Percentiles rank a stretch among this genome's conserved stretches.
Evolutionary conservation across 257 asterid genomes (phyloP).

Genomic region (Oldenlandia corymbosa): DNA sequence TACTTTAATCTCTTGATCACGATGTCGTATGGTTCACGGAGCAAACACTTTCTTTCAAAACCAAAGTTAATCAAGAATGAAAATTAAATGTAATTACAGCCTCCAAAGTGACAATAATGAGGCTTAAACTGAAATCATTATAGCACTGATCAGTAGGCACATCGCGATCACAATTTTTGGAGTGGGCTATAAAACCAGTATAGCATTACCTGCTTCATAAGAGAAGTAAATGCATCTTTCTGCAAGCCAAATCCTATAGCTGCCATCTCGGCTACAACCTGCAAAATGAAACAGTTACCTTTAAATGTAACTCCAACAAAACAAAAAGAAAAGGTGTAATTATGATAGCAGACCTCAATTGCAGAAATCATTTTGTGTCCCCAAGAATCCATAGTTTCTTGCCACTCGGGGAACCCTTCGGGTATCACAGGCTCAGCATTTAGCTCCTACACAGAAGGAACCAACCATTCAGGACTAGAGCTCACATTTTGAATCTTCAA

Average conservation of each 20-base stretch:
- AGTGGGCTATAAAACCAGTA: not conserved
- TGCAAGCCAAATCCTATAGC: constrained; percentile 93
- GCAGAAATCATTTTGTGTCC: constrained; percentile 93
- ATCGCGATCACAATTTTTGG: not conserved
- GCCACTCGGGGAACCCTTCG: constrained; percentile 88
- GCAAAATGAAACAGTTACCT: constrained; percentile 15
- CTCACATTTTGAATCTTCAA: constrained; percentile 13
- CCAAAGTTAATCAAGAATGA: not conserved
- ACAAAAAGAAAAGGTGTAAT: constrained; percentile 12
- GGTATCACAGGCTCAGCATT: constrained; percentile 97
- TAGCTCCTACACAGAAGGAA: constrained; percentile 52
- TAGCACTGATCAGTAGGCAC: not conserved
- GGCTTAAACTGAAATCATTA: not conserved
- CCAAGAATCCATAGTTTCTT: constrained; percentile 91
- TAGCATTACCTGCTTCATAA: constrained; percentile 79
- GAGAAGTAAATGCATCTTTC: constrained; percentile 89
- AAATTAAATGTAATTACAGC: not conserved
- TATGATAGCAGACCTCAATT: constrained; percentile 46
- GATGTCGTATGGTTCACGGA: not conserved
- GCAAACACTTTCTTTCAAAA: not conserved
- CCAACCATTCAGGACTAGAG: constrained; percentile 20
- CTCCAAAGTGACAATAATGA: not conserved
- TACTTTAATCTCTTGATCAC: too few relatives aligned
- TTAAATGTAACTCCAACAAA: constrained; percentile 12
- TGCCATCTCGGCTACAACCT: constrained; percentile 98